Conservation (phyloP, 192 early-diverging fungal genomes). For the Coemansia erecta region DNA sequence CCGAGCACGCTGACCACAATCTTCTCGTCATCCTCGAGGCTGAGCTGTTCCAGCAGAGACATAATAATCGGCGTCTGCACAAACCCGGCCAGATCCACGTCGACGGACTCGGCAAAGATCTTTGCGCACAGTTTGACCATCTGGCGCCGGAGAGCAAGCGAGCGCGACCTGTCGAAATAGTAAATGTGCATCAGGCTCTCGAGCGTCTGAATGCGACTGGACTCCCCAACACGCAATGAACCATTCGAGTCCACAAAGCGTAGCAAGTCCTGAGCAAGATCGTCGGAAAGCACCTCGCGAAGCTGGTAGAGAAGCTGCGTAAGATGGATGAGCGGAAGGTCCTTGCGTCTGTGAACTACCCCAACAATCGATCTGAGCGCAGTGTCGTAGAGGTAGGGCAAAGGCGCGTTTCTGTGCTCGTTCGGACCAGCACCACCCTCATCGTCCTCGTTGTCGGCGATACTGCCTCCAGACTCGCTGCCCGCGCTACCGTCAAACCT, state of each 20-base stretch:
- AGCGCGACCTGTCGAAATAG: slow-evolving; percentile 49
- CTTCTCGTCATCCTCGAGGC: slow-evolving; percentile 33
- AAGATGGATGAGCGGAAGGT: slow-evolving; percentile 15
- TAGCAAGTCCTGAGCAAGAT: slow-evolving; percentile 40
- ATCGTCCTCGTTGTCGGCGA: background rate
- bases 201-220: slow-evolving; percentile 18
- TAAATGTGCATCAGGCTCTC: slow-evolving; percentile 48
- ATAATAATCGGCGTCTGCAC: slow-evolving; percentile 31
- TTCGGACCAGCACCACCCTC: background rate
- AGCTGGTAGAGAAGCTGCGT: slow-evolving; percentile 31
- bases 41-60: slow-evolving; percentile 36
- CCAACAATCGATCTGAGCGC: slow-evolving; percentile 29
- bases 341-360: slow-evolving; percentile 16
- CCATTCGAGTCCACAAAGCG: slow-evolving; percentile 29
- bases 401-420: background rate
- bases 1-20: slow-evolving; percentile 28
- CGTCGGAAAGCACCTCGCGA: slow-evolving; percentile 34
- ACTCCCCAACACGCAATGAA: slow-evolving; percentile 26
- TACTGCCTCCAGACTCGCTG: background rate
- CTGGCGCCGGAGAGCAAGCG: slow-evolving; percentile 30
- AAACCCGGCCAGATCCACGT: slow-evolving; percentile 4
- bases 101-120: slow-evolving; percentile 15
- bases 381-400: slow-evolving; percentile 31
- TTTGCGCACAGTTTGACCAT: slow-evolving; percentile 23
- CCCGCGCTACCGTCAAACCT: slow-evolving; percentile 3